These are phyloP conservation scores for Candida tunisiensis DNA, from an alignment of 1,139 yeast species.

Conservation along the genomic window DNA sequence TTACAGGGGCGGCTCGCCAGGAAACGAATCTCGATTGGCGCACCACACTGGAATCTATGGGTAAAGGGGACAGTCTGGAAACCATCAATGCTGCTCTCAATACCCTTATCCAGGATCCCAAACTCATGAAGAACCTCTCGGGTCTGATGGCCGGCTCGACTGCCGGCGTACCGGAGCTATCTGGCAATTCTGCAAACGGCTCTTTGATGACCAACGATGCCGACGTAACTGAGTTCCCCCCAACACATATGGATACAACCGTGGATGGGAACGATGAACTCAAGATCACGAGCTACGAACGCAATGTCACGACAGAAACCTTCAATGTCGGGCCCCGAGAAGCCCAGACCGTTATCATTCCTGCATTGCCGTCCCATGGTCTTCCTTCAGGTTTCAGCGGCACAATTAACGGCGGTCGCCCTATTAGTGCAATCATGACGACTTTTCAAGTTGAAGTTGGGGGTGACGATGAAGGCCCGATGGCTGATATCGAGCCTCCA, in stretches of 20 bases:
- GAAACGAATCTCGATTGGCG: slow-evolving; percentile 1
- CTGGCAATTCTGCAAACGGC: slow-evolving; percentile 3
- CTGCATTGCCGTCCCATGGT: not conserved
- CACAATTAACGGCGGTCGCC: not conserved
- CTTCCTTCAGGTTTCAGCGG: not conserved
- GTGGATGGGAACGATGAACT: slow-evolving; percentile 1
- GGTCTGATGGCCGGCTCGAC: slow-evolving; percentile 5
- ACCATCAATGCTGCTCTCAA: slow-evolving; percentile 11
- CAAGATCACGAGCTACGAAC: not conserved
- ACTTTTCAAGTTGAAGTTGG: too few species aligned
- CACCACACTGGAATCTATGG: not conserved
- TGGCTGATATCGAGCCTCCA: too few species aligned
- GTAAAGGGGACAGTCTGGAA: slow-evolving; percentile 6
- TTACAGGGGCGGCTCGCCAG: not conserved
- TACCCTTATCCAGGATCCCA: slow-evolving; percentile 12
- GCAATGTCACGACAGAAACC: not conserved
- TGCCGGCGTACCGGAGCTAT: slow-evolving; percentile 2
- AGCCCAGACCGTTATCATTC: not conserved
- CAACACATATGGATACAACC: not conserved
- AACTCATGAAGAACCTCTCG: slow-evolving; percentile 8
- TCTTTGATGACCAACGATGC: not conserved
- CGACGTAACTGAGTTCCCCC: not conserved
- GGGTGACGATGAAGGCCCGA: too few species aligned
- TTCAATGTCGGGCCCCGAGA: too few species aligned
- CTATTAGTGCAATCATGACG: too few species aligned